phyloP scores from a whole-genome alignment of 2,329 filamentous ascomycete genomes.

The Ceratocystis colombiana region DNA sequence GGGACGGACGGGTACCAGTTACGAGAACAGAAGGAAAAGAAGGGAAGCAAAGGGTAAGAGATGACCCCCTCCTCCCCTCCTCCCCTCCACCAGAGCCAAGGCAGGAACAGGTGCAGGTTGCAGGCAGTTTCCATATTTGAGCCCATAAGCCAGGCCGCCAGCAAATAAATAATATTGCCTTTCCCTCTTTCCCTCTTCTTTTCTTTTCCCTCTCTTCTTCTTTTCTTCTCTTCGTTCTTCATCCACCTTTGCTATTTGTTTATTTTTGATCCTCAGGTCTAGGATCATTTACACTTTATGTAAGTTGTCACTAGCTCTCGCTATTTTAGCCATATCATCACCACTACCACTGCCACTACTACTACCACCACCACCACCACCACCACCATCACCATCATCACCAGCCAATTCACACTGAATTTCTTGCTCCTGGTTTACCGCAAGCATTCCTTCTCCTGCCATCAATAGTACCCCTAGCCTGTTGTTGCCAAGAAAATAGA shows the following conservation, averaged over 20 bases:
- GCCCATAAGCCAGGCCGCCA: constrained; percentile 16
- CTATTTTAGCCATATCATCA: too few relatives aligned
- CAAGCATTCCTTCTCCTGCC: background rate
- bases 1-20: background rate
- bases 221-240: constrained; percentile 26
- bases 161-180: constrained; percentile 24
- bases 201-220: constrained; percentile 25
- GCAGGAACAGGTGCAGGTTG: constrained; percentile 7
- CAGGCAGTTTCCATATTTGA: constrained; percentile 20
- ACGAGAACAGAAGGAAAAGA: constrained; percentile 11
- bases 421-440: too few relatives aligned
- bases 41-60: constrained; percentile 5
- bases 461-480: background rate
- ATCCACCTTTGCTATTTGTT: constrained; percentile 24
- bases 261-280: constrained; percentile 24
- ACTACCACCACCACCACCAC: too few relatives aligned
- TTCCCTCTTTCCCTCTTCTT: constrained; percentile 23
- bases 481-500: background rate
- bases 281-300: constrained; percentile 25
- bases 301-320: constrained; percentile 18
- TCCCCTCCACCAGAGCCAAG: constrained; percentile 8
- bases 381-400: too few relatives aligned
- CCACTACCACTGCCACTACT: too few relatives aligned
- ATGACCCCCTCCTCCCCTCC: background rate
- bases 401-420: too few relatives aligned